Evolutionary conservation across 352 stramenopile species (phyloP), one percentile per base, ranked within the genome.

Genomic region (Globisporangium cystogenes): DNA sequence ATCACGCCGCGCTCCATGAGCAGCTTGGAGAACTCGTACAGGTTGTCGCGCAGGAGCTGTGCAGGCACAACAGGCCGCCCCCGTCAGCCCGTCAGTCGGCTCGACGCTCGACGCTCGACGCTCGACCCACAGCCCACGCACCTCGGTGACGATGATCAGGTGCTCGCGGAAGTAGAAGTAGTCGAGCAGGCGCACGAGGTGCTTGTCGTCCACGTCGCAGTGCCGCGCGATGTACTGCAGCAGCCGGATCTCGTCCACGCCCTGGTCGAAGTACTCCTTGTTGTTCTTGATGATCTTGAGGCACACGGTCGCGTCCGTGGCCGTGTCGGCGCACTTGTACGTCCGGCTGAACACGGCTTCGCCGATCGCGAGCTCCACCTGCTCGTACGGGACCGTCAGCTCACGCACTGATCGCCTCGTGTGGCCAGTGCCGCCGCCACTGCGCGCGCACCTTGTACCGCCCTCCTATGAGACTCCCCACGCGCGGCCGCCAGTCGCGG

Each of bases 231-330:
- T 83, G 53, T 79, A 87, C 51, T 90, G 65, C 12, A 93, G 64
- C 16, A 93, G 58, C 4, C 81, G 77, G 45, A 93, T 89, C 31
- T 93, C 82, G 48, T 93, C 82, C 24, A 93, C 63, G 5, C 82
- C 82, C 70, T 99, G 97, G 59, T 99, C 97, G 62, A 99, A 98
- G 68, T 98, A 99, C 59, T 99, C 97, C 69, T 99, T 99, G 53
- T 96, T 98, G 76, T 99, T 99, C 71, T 99, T 99, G 69, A 99
- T 98, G 27, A 99, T 93, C 65, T 99, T 99, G 24, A 99, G 66
- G 57, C 95, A 99, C 44, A 99, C 95, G 48, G 84, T 72, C 52
- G 94, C 60, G 48, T 93, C 67, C 16, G 65, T 83, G 1, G 36
- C 67, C 23, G 65, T 72, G 57, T 93, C 80, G 7, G 72, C 50